These are phyloP conservation scores for Penicillium angulare DNA, from an alignment of 495 filamentous ascomycete species.

Conservation along the genomic window DNA sequence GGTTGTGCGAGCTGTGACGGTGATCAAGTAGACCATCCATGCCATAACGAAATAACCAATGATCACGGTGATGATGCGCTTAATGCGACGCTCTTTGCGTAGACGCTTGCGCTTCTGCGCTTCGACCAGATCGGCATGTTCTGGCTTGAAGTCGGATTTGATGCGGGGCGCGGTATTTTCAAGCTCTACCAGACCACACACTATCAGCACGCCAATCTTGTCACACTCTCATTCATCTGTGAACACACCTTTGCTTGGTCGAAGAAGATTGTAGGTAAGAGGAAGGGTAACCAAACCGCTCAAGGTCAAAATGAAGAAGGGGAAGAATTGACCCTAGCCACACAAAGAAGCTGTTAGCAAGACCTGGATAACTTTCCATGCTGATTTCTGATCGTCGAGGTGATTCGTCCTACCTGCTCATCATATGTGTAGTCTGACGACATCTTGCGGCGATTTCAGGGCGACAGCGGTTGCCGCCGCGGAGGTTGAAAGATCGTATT, in stretches of 20 bases:
- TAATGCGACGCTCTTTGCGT: slow-evolving; percentile 84
- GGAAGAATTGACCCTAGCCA: slow-evolving; percentile 89
- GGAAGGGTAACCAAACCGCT: slow-evolving; percentile 85
- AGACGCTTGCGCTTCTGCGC: slow-evolving; percentile 82
- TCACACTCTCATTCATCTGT: no score
- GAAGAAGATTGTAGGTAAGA: slow-evolving; percentile 81
- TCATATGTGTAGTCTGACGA: slow-evolving; percentile 98
- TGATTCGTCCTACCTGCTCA: slow-evolving; percentile 63
- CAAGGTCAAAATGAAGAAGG: slow-evolving; percentile 94
- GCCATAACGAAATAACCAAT: slow-evolving; percentile 82
- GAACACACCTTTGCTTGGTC: slow-evolving; percentile 69
- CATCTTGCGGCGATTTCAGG: slow-evolving; percentile 59
- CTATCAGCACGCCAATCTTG: no score
- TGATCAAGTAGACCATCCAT: slow-evolving; percentile 89
- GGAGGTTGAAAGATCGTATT: slow-evolving; percentile 29
- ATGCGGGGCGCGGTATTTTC: slow-evolving; percentile 68
- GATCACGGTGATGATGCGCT: slow-evolving; percentile 75
- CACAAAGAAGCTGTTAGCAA: slow-evolving; percentile 6
- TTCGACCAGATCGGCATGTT: slow-evolving; percentile 81
- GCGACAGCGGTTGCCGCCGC: slow-evolving; percentile 42
- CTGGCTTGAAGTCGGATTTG: slow-evolving; percentile 73
- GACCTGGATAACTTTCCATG: not conserved
- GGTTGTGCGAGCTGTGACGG: slow-evolving; percentile 67
- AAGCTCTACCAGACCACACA: slow-evolving; percentile 50
- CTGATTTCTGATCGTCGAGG: not conserved